A percentile compares a stretch with the other conserved stretches of the same genome.
These are phyloP conservation scores for Cercospora berteroae DNA, from an alignment of 2,329 filamentous ascomycete species.

Conservation along the genomic window DNA sequence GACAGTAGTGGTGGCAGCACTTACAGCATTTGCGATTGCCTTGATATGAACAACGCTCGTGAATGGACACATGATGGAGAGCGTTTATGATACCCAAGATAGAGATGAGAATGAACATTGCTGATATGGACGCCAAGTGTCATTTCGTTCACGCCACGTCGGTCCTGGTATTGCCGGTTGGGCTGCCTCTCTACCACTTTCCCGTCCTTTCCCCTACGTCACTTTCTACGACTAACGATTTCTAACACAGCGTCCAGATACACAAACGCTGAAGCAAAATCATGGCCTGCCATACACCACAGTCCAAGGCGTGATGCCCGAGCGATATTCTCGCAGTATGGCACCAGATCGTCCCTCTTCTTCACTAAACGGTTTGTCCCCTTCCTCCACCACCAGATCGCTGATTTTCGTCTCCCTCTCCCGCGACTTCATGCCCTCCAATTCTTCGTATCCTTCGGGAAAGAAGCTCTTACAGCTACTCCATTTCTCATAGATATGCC, in stretches of 20 bases:
- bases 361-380: background rate
- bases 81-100: constrained; percentile 9
- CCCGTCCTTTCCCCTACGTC: background rate
- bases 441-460: background rate
- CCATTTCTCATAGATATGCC: background rate
- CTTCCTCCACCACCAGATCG: background rate
- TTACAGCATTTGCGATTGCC: background rate
- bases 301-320: background rate
- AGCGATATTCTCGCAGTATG: background rate
- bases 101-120: constrained; percentile 3
- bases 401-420: background rate
- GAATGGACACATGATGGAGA: background rate
- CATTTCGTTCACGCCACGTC: background rate
- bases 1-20: constrained; percentile 3
- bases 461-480: background rate
- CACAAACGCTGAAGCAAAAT: background rate
- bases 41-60: background rate
- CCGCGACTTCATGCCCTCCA: background rate
- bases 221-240: background rate
- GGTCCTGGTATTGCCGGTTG: background rate
- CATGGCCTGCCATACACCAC: background rate
- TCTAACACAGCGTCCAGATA: background rate
- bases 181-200: background rate
- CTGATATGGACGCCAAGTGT: background rate
- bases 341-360: background rate